These are phyloP conservation scores for Cornus kousa DNA, from an alignment of 148 eudicot species.

Conservation along the genomic window DNA sequence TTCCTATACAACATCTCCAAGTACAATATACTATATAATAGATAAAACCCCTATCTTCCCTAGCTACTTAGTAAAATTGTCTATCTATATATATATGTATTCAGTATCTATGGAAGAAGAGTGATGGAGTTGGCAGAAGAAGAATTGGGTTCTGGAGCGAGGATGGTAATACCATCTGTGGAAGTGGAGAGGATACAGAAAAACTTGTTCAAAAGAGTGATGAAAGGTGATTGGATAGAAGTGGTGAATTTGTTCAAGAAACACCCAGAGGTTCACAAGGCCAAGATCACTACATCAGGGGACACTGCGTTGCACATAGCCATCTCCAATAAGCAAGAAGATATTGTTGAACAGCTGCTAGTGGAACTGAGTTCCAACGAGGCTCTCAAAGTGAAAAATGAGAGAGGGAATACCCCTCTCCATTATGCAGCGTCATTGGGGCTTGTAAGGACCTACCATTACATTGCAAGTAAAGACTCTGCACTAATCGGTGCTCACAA, in stretches of 20 bases:
- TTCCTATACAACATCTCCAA: too few species aligned
- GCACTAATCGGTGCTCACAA: too few species aligned
- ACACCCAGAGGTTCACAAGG: not conserved
- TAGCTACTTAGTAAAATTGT: too few species aligned
- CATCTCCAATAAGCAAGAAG: not conserved
- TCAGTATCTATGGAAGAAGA: too few species aligned
- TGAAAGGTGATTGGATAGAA: conserved; percentile 10
- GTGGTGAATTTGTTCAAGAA: conserved; percentile 1
- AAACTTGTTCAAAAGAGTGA: conserved; percentile 5
- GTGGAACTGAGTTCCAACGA: not conserved
- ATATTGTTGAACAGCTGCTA: conserved; percentile 2
- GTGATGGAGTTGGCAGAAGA: not conserved
- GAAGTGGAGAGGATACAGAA: not conserved
- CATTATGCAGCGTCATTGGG: not conserved
- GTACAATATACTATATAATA: too few species aligned
- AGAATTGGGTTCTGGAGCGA: too few species aligned
- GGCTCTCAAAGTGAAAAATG: not conserved
- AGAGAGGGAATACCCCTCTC: conserved; percentile 4
- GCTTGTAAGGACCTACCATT: not conserved
- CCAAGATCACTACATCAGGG: conserved; percentile 12
- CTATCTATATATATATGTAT: too few species aligned
- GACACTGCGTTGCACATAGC: conserved; percentile 19
- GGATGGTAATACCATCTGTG: too few species aligned
- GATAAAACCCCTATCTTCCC: too few species aligned
- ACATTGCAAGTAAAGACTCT: not conserved